Evolutionary conservation across 2,329 filamentous ascomycete species (phyloP), one percentile per base, ranked within the genome.

Genomic region (Sporothrix protearum): DNA sequence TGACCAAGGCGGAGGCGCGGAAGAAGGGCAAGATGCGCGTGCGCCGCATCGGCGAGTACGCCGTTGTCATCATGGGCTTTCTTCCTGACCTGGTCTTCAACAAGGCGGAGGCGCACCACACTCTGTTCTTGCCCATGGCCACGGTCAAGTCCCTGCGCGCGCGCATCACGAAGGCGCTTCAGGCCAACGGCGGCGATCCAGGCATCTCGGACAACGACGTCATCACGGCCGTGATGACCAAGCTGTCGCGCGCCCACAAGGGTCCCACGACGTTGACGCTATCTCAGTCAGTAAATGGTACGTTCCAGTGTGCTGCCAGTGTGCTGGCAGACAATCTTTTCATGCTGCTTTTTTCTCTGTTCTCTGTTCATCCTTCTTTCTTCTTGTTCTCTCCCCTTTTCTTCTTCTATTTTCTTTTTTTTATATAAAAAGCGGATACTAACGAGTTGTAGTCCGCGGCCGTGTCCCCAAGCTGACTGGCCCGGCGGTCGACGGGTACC

Each of bases 281-380:
- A 22, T 59, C 51, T 0, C 71, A 72, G 61, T 42, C 71, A 3
- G 30, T 70, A 19, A 72, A 72, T 28, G 36, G 71, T 72, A 45
- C 3, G 57, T 61, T 1, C 57, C 39, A 16, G n/a, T 28, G 22
- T 53, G 22, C 9, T 8, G 14, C 57, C 39, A 16, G n/a, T 28
- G 22, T 53, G 22, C 9, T 8, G 14, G 10, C 49, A 19, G 14
- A 47, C 19, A 14, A 19, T 47, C 4, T 47, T 4, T 4, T 6
- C 42, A 36, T 36, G 33, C 14, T 2, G 6, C 6, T 57, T 8
- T 16, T 19, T 16, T 14, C 28, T n/a, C n/a, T 30, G 2, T 36
- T 33, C 12, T n/a, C n/a, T n/a, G n/a, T n/a, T n/a, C n/a, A n/a
- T n/a, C n/a, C n/a, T n/a, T n/a, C n/a, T n/a, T n/a, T n/a, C n/a